Percentiles rank a stretch among this genome's conserved stretches.
These are phyloP conservation scores for Kandelia obovata DNA, from an alignment of 345 rosid species.

Conservation along the genomic window DNA sequence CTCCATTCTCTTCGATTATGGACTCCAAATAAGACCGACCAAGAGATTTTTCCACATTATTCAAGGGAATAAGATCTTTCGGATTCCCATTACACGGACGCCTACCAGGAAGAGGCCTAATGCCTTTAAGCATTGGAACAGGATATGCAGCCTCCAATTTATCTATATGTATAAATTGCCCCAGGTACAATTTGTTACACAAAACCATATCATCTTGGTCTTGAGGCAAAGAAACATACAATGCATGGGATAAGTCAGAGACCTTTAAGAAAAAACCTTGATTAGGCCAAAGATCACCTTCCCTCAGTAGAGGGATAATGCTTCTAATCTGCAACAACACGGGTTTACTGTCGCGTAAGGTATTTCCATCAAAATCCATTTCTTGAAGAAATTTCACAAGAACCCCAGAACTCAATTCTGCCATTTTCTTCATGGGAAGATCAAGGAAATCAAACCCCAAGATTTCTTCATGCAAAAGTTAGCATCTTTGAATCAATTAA, in stretches of 20 bases:
- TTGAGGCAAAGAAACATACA: conserved; percentile 58
- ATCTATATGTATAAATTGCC: conserved; percentile 51
- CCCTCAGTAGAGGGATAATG: conserved; percentile 66
- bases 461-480: conserved; percentile 4
- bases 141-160: conserved; percentile 63
- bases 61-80: conserved; percentile 45
- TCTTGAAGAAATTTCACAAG: conserved; percentile 55
- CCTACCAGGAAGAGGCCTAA: conserved; percentile 59
- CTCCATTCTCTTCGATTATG: conserved; percentile 8
- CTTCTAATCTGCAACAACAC: conserved; percentile 63
- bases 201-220: conserved; percentile 65
- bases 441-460: not conserved
- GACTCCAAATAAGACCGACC: conserved; percentile 31
- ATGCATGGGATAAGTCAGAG: conserved; percentile 57
- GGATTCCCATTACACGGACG: conserved; percentile 43
- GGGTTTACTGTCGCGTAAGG: conserved; percentile 32
- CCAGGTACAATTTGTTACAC: conserved; percentile 50
- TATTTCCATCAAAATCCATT: conserved; percentile 38
- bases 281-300: conserved; percentile 71
- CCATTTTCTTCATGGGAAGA: conserved; percentile 30
- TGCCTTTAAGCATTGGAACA: conserved; percentile 56
- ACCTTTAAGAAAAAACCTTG: conserved; percentile 66
- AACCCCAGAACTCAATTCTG: conserved; percentile 47
- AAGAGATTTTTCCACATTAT: conserved; percentile 41
- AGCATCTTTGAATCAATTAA: not conserved